phyloP scores from a whole-genome alignment of 2,329 filamentous ascomycete genomes.

The Aspergillus pseudotamarii region DNA sequence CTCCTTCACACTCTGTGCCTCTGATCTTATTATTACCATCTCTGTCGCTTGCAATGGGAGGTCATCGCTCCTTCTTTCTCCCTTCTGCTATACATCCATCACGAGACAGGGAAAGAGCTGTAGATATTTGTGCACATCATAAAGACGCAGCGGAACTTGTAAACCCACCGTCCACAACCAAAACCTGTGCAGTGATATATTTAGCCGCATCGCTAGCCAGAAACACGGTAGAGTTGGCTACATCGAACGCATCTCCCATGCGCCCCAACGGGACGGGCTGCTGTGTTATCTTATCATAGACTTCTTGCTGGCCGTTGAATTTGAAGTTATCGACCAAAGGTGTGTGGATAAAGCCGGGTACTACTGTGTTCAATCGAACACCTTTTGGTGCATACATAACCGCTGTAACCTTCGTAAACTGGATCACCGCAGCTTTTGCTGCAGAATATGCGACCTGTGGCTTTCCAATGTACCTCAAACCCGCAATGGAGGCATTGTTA shows the following conservation, averaged over 20 bases:
- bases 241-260: background rate
- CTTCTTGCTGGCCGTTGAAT: background rate
- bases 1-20: no score
- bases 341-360: background rate
- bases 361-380: background rate
- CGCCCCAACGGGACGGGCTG: background rate
- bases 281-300: background rate
- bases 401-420: background rate
- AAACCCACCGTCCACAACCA: background rate
- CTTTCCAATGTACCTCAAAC: background rate
- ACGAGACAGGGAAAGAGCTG: fast-evolving
- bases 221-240: background rate
- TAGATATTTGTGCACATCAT: background rate
- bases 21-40: no score
- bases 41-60: no score
- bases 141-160: background rate
- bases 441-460: background rate
- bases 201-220: background rate
- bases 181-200: background rate
- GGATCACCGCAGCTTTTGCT: background rate
- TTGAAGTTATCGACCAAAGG: background rate
- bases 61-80: no score
- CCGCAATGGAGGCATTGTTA: background rate
- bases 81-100: fast-evolving
- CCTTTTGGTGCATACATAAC: background rate